These are phyloP conservation scores for Podaxis rugospora DNA, from an alignment of 768 basidiomycete species.

Conservation along the genomic window DNA sequence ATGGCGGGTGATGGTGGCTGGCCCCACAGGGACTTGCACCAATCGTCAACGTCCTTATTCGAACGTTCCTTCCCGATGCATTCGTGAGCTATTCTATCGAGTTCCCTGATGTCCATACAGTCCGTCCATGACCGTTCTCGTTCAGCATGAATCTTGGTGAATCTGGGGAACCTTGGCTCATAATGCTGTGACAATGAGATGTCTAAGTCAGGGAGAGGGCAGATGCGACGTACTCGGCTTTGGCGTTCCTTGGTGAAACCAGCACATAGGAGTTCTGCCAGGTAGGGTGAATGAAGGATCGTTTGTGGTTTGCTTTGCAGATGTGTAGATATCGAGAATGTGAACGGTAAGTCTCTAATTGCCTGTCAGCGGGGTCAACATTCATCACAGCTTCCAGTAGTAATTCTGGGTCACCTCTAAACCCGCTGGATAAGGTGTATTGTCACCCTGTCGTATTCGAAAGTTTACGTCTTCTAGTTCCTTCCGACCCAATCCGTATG, in stretches of 20 bases:
- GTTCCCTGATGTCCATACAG: conserved; percentile 39
- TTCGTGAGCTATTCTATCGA: conserved; percentile 52
- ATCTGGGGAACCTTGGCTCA: conserved; percentile 78
- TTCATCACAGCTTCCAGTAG: background rate
- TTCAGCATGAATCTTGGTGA: conserved; percentile 62
- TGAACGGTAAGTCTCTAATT: conserved; percentile 42
- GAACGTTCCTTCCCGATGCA: conserved; percentile 48
- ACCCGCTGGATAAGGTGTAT: conserved; percentile 22
- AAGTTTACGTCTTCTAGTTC: conserved; percentile 74
- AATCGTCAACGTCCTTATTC: conserved; percentile 48
- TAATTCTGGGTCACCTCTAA: background rate
- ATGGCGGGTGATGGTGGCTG: conserved; percentile 34
- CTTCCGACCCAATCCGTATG: conserved; percentile 67
- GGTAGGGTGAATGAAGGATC: conserved; percentile 56
- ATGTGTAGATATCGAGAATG: conserved; percentile 43
- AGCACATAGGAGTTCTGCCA: conserved; percentile 75
- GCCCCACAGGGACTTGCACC: conserved; percentile 29
- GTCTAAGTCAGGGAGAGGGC: conserved; percentile 1
- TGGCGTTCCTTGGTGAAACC: conserved; percentile 71
- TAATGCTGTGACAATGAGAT: conserved; percentile 49
- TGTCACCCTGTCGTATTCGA: conserved; percentile 45
- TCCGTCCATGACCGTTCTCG: conserved; percentile 66
- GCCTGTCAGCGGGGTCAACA: conserved; percentile 14
- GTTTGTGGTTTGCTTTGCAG: conserved; percentile 47
- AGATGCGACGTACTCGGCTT: conserved; percentile 41